A percentile compares a stretch with the other conserved stretches of the same genome.
Evolutionary conservation across 169 alveolate species (phyloP).

Genomic region (Plasmodium malariae): DNA sequence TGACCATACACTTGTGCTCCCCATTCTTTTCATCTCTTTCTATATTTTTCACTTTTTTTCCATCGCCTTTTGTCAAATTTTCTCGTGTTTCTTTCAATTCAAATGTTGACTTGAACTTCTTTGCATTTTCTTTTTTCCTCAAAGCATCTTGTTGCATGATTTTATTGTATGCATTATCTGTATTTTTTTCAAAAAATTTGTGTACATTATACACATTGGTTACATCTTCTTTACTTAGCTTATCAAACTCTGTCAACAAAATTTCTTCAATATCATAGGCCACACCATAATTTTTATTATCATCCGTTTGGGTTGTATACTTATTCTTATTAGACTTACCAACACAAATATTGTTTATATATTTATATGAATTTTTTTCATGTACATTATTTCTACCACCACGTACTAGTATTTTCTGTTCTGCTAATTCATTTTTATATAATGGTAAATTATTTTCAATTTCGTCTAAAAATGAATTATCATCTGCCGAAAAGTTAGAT

Average conservation of each 20-base stretch:
- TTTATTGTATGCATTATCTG: slow-evolving; percentile 16
- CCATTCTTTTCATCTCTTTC: background rate
- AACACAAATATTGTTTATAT: background rate
- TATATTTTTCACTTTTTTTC: background rate
- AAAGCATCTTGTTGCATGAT: background rate
- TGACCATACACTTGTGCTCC: background rate
- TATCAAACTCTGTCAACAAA: slow-evolving; percentile 22
- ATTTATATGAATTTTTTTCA: background rate
- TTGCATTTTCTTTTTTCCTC: background rate
- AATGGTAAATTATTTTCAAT: slow-evolving; percentile 4
- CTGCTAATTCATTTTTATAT: background rate
- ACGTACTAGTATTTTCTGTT: background rate
- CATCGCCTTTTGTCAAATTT: background rate
- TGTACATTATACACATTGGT: slow-evolving; percentile 6
- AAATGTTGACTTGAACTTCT: background rate
- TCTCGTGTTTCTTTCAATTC: background rate
- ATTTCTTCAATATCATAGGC: slow-evolving; percentile 57
- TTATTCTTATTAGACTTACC: no score
- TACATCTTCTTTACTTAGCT: slow-evolving; percentile 9
- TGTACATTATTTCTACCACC: background rate
- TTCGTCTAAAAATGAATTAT: slow-evolving; percentile 18
- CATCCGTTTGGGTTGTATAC: background rate
- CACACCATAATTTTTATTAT: slow-evolving; percentile 42
- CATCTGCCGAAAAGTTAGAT: slow-evolving; percentile 44
- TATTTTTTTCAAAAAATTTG: background rate